A percentile compares a stretch with the other conserved stretches of the same genome.
Conservation (phyloP, 139 green algal species). For the Desmodesmus armatus region DNA sequence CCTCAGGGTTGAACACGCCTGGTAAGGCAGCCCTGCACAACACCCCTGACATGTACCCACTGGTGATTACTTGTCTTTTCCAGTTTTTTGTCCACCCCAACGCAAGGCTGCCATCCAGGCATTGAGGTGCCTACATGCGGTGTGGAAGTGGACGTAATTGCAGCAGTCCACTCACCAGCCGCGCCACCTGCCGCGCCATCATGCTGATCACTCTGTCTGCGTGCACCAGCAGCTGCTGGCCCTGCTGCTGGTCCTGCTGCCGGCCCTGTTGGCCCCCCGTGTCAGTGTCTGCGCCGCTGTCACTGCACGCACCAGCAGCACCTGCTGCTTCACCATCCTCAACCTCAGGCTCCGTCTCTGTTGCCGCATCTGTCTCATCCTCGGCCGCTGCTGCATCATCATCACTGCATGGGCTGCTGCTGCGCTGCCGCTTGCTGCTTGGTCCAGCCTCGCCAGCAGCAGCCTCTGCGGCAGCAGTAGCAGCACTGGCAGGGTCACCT, state of each 20-base stretch:
- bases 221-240: background rate
- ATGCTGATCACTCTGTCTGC: conserved; percentile 16
- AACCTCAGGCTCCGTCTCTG: too few relatives aligned
- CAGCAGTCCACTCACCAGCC: conserved; percentile 42
- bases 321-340: background rate
- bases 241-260: conserved; percentile 1
- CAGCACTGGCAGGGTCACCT: background rate
- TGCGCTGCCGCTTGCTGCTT: background rate
- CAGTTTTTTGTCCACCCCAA: too few relatives aligned
- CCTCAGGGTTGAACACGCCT: background rate
- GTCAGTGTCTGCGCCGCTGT: conserved; percentile 2
- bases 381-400: background rate
- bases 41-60: too few relatives aligned
- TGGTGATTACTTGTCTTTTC: too few relatives aligned
- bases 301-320: background rate
- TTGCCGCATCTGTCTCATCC: background rate
- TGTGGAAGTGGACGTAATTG: too few relatives aligned
- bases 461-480: background rate
- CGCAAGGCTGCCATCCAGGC: too few relatives aligned
- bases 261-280: background rate
- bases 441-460: background rate
- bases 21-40: too few relatives aligned
- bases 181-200: conserved; percentile 37
- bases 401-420: background rate
- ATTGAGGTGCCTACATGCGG: too few relatives aligned